phyloP scores from a whole-genome alignment of 305 asterid genomes.

The Withania somnifera region DNA sequence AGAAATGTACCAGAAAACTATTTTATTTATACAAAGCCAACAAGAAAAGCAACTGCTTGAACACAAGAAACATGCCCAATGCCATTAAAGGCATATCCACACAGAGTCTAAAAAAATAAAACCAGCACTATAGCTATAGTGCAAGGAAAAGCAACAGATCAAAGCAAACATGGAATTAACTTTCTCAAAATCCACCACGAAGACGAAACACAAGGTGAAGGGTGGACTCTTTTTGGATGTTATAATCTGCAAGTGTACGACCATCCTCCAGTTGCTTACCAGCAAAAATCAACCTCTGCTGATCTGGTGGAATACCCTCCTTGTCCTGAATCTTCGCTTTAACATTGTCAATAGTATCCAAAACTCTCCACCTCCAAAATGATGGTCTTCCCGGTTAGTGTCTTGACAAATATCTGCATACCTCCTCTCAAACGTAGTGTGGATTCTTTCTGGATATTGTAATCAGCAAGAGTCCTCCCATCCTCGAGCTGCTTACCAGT shows the following conservation, averaged over 20 bases:
- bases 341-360: no score
- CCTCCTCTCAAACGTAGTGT: no score
- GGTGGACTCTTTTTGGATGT: constrained; percentile 12
- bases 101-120: neutral
- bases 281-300: neutral
- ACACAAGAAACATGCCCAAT: neutral
- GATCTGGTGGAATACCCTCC: no score
- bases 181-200: constrained; percentile 4
- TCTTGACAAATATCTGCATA: no score
- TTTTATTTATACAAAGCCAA: neutral
- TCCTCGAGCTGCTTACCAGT: constrained; percentile 13
- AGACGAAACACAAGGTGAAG: constrained; percentile 13
- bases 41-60: neutral
- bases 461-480: constrained; percentile 11
- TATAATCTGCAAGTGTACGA: constrained; percentile 11
- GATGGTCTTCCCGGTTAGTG: no score
- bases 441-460: constrained; percentile 1
- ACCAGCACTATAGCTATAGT: neutral
- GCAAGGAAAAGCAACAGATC: neutral
- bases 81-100: neutral
- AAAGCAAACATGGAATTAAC: neutral
- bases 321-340: no score
- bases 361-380: no score
- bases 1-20: neutral
- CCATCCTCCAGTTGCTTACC: constrained; percentile 18